Percentiles rank a stretch among this genome's conserved stretches.
These are phyloP conservation scores for Knufia fluminis DNA, from an alignment of 2,329 filamentous ascomycete genomes.

Conservation along the genomic window DNA sequence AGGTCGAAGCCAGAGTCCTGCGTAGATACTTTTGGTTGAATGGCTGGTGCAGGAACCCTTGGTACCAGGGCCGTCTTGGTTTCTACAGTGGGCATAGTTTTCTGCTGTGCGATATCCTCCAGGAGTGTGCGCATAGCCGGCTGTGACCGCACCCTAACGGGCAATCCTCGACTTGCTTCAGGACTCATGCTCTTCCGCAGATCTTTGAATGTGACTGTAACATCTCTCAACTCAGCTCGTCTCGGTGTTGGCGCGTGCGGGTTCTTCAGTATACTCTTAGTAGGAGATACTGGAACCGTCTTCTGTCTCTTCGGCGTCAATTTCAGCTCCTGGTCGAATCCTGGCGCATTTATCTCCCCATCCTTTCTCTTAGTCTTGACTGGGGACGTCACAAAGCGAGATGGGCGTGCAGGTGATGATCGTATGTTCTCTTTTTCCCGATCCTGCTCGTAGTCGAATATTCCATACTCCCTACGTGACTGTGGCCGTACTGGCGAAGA, in stretches of 20 bases:
- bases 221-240: constrained; percentile 50
- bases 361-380: constrained; percentile 10
- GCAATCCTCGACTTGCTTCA: constrained; percentile 5
- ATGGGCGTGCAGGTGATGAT: background rate
- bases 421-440: constrained; percentile 21
- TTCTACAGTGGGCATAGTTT: constrained; percentile 27
- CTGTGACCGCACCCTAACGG: background rate
- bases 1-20: constrained; percentile 40
- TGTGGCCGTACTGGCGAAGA: constrained; percentile 24
- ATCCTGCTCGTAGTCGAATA: constrained; percentile 30
- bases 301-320: constrained; percentile 22
- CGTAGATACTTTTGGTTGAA: background rate
- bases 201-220: constrained; percentile 34
- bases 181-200: constrained; percentile 24
- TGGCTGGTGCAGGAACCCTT: background rate
- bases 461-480: too few relatives aligned
- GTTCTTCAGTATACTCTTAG: constrained; percentile 56
- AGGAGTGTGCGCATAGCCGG: constrained; percentile 35
- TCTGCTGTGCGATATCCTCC: constrained; percentile 41
- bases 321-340: constrained; percentile 14
- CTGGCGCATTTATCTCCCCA: constrained; percentile 12
- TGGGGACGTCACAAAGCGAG: constrained; percentile 1
- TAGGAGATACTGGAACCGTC: constrained; percentile 34
- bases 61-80: background rate
- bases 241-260: constrained; percentile 49